Evolutionary conservation across 2,329 filamentous ascomycete genomes (phyloP), one percentile per base, ranked within the genome.

Genomic region (Pseudogymnoascus sp.): DNA sequence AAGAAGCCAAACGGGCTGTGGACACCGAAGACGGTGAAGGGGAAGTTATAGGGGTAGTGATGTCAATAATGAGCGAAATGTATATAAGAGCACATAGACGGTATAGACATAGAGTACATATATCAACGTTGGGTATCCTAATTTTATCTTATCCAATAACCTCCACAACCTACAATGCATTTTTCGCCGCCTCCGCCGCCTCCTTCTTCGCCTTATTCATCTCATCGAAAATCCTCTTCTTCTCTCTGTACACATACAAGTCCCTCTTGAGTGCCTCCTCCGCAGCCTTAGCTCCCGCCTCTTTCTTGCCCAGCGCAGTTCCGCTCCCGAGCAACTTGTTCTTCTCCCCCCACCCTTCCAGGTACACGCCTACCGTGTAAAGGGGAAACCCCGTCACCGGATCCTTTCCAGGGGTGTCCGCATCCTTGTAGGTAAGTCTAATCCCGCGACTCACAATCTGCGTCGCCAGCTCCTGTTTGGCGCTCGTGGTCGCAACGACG

Each of bases 251-350:
- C 60, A 75, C 74, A 67, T 77, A 78, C 23, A 74, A 70, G 66
- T 89, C 67, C 69, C 86, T 88, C 72, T 85, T 87, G 71, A 92
- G 69, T 0, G 87, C 88, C 67, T 78, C 77, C 43, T 77, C 74
- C 0, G 90, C 90, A 1, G 89, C 89, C 66, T 82, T 85, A 12
- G 82, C 77, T 0, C 86, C 86, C 1, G 89, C 90, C 63, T 90
- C 86, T 63, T 82, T 84, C 75, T 91, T 91, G 62, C 81, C 84
- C 65, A 84, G 74, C 1, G 82, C 89, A 33, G 80, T 82, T 0
- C 88, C 89, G 49, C 78, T 78, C 0, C 85, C 89, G 5, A 92
- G 74, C 63, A 82, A 75, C 70, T 84, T 81, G 59, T 82, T 77
- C 33, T 78, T 80, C 72, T 88, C 85, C 4, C 88, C 89, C 79